Base-by-base conservation (phyloP, 345 rosid genomes). In the Adansonia digitata region DNA sequence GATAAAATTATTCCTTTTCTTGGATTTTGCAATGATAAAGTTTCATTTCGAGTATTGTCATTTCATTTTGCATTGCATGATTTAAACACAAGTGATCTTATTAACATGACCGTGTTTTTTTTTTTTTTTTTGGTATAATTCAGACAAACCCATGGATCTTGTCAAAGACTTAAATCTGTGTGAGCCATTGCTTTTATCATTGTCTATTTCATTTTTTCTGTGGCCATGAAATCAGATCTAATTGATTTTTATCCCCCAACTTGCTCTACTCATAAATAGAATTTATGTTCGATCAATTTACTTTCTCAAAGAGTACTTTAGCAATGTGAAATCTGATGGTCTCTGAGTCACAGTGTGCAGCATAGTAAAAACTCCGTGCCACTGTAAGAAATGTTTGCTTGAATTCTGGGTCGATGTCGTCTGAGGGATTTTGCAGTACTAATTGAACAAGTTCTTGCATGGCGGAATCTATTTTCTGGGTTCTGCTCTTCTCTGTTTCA, bases 271-370 rank as follows among this genome's bases (percentile, higher is more conserved):
- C 14, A 45, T 24, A 11, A 59, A 73, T 22, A 11, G 11, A 29
- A 5, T 24, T 66, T 46, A 71, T 75, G 6, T 64, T 57, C 10
- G 17, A 66, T 77, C 75, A 87, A 7, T 69, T 34, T 14, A 91
- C 84, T 79, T 74, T 89, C 37, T 93, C 86, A 71, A 91, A 91
- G 69, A 95, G 90, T n/a, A 91, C 90, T 85, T 85, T 90, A 73
- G 86, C 77, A 60, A 91, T 86, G 75, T 95, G 98, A 73, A 76
- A 72, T 62, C 84, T 82, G 49, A 86, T 45, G 0, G 84, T 88
- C 27, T 72, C 83, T 18, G 81, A 76, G 62, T 83, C 91, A 72
- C 83, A 89, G 55, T 85, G 66, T 45, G 93, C 92, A 22, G 77
- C 46, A 64, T 95, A 95, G 85, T 90, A 95, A 80, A 82, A 91